Evolutionary conservation across 306 rosid species (phyloP).

Genomic region (Geum urbanum): DNA sequence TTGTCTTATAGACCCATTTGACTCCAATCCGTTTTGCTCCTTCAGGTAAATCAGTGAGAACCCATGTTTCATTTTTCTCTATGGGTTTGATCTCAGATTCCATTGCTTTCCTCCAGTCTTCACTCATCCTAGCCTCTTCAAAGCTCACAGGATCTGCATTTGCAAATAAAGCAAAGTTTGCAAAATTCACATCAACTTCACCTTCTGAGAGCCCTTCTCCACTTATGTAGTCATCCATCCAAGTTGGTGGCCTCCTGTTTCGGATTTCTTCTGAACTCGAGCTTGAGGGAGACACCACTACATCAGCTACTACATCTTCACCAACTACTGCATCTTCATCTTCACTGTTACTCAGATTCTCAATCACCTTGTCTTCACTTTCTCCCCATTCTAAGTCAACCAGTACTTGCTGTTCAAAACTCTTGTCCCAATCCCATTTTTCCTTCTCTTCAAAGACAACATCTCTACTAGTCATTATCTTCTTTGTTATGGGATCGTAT

Average conservation of each 20-base stretch:
- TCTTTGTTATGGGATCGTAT: not conserved
- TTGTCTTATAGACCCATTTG: no score
- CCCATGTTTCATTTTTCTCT: no score
- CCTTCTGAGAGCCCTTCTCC: not conserved
- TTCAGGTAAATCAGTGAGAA: no score
- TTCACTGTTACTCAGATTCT: not conserved
- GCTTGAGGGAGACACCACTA: no score
- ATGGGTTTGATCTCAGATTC: no score
- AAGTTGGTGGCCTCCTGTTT: not conserved
- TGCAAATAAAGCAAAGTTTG: not conserved
- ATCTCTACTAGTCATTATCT: not conserved
- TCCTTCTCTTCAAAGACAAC: no score
- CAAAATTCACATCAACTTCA: not conserved
- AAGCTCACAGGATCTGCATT: not conserved
- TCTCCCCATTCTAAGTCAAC: not conserved
- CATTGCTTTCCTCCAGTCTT: not conserved
- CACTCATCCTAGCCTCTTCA: not conserved
- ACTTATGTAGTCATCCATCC: not conserved
- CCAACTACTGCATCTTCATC: not conserved
- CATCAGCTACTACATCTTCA: not conserved
- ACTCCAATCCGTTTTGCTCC: no score
- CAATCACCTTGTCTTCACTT: not conserved
- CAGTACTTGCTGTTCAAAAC: not conserved
- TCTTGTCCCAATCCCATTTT: not conserved
- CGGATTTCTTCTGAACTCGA: not conserved